Evolutionary conservation across 345 rosid genomes (phyloP), one percentile per base, ranked within the genome.

Genomic region (Linum lewisii): DNA sequence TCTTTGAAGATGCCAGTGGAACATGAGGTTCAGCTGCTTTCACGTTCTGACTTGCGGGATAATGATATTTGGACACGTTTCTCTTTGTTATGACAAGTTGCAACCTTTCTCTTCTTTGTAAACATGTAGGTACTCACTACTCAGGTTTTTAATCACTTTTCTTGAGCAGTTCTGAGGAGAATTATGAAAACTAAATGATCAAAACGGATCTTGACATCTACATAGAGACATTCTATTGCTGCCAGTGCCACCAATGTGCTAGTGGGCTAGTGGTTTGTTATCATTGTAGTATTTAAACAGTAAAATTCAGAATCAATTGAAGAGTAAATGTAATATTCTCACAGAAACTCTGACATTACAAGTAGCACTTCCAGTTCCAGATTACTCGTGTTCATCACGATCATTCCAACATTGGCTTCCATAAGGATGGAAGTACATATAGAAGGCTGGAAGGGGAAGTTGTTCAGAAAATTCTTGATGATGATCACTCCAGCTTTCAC

Each of bases 1-100:
- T 72, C 79, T 16, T 58, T 44, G 70, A 65, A 42, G 7, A 72
- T 90, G 74, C 85, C 90, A 44, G 49, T 0, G 2, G 51, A 73
- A 64, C 81, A 86, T 73, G 58, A 62, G 60, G 80, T 77, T 60
- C 68, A 76, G 34, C 64, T 80, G 73, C 78, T 82, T 72, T 84
- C 78, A 51, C 51, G 57, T 26, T 15, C 58, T 52, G 32, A n/a
- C n/a, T n/a, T n/a, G n/a, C n/a, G n/a, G n/a, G n/a, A n/a, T n/a
- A n/a, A n/a, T n/a, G n/a, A 59, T 44, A 45, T 67, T 67, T 67
- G 63, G 69, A 49, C 38, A 0, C n/a, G n/a, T n/a, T n/a, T n/a
- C 73, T 73, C 54, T 22, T 77, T 16, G 19, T 58, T 47, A 51
- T 29, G 18, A 29, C 34, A n/a, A n/a, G n/a, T n/a, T n/a, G n/a